Evolutionary conservation across 2,329 filamentous ascomycete genomes (phyloP), one percentile per base, ranked within the genome.

Genomic region (Phialophora tarda): DNA sequence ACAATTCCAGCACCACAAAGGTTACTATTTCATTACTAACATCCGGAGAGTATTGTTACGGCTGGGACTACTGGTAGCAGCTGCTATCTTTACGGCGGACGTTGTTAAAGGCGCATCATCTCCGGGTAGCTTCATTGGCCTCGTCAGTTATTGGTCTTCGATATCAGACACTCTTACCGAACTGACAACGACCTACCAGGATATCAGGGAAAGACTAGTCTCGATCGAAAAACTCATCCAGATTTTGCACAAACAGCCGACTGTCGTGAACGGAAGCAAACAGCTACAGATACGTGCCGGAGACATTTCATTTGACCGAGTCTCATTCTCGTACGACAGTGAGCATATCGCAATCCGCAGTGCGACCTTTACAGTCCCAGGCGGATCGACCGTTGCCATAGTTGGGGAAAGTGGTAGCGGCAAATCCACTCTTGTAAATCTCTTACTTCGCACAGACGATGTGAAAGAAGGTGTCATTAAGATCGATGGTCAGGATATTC

Each of bases 401-500:
- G 84, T 86, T 5, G 94, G 94, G 87, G 95, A 99, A 89, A 98
- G 95, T 78, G 95, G 95, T 73, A 88, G 98, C 73, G 95, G 95
- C 85, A 99, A 99, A 86, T 99, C 95, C 60, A 98, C 95, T 59
- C 88, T 99, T 51, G 94, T 98, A 79, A 98, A 98, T 86, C 75
- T 86, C 0, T 78, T 86, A 54, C 81, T 82, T 69, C 81, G 84
- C 17, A 83, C 84, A 72, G 85, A 84, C 74, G 83, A 86, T 68
- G 80, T 83, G 1, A 77, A 74, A 0, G 69, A 73, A 17, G 84
- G 84, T 4, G 76, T 74, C 14, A 82, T 86, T 66, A 74, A 71
- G 60, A 84, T 86, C 48, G 84, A 85, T 63, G 84, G 81, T 1
- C 83, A 85, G 72, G 81, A 86, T 67, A 80, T 91, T 30, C 82